Base-by-base conservation (phyloP, 495 filamentous ascomycete genomes). In the Neurospora sp. region DNA sequence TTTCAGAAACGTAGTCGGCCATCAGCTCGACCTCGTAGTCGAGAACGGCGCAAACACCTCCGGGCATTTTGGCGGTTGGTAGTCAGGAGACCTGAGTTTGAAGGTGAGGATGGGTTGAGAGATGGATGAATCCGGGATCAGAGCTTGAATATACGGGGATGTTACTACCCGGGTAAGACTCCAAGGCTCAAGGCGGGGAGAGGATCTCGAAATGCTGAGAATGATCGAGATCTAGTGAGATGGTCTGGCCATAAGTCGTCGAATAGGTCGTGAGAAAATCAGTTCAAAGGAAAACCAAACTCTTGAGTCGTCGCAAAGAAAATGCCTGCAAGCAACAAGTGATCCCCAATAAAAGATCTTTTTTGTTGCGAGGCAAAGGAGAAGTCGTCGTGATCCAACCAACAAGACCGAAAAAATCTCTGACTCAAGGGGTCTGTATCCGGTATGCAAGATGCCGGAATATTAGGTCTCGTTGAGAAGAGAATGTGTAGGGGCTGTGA, bases 1-100 rank as follows among this genome's bases (percentile, higher is more conserved):
- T 96, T 79, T 97, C 93, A 71, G 94, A 91, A 80, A 99, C 96
- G 84, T 97, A 99, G 79, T 98, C 95, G 72, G 94, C 92, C 94
- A 98, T 99, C 81, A 93, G 87, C 76, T 97, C 94, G 90, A 98
- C 96, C 81, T 98, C 96, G 83, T 99, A 99, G 85, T 99, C 96
- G 81, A 99, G 89, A 82, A 96, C 91, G 72, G 93, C 93, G 78
- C 96, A 95, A 46, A 99, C 96, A 77, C 96, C 96, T 84, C 96
- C 96, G 75, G 82, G 88, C 85, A 87, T 87, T 76, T 80, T 86
- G 82, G 44, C 75, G 70, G 79, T 60, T 73, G 72, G 54, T 41
- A 40, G 75, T 39, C 14, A 40, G 76, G 44, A 23, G 39, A 71
- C 23, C 18, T 40, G 71, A 39, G 27, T 16, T 66, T 9, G 54